Conservation (phyloP, 1,139 yeast genomes). For the Candida pseudoviswanathii region DNA sequence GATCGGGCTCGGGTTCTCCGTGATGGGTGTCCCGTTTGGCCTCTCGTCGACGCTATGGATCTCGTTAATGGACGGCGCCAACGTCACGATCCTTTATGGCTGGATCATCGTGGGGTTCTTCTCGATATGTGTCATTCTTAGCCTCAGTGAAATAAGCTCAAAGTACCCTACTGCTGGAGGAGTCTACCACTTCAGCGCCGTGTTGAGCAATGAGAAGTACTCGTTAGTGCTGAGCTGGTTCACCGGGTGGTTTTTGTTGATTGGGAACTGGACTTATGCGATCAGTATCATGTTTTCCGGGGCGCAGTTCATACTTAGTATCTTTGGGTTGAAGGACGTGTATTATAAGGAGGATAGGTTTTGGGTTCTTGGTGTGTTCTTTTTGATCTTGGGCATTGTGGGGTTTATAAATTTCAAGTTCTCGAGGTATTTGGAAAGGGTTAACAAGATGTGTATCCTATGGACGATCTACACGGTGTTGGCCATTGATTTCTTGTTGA, state of each 20-base stretch:
- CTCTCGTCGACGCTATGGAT: constrained; percentile 71
- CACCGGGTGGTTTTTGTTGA: constrained; percentile 72
- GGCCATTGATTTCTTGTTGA: constrained; percentile 62
- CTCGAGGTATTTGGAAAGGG: constrained; percentile 58
- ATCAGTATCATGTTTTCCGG: constrained; percentile 75
- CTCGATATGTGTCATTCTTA: constrained; percentile 62
- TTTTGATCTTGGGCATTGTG: constrained; percentile 55
- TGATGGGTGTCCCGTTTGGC: constrained; percentile 81
- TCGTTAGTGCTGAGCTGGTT: constrained; percentile 66
- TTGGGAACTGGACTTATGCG: constrained; percentile 79
- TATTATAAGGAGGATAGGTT: constrained; percentile 60
- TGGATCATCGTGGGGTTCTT: constrained; percentile 66
- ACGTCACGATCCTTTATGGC: constrained; percentile 70
- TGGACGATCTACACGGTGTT: constrained; percentile 79
- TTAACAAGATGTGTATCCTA: constrained; percentile 65
- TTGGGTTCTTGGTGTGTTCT: constrained; percentile 58
- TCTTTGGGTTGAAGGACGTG: constrained; percentile 60
- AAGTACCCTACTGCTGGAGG: constrained; percentile 78
- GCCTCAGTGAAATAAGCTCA: constrained; percentile 71
- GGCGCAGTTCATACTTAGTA: constrained; percentile 66
- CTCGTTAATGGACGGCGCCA: constrained; percentile 71
- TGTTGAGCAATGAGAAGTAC: constrained; percentile 59
- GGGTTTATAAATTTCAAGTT: constrained; percentile 65
- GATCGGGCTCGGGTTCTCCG: constrained; percentile 71
- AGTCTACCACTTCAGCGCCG: constrained; percentile 74